phyloP scores from a whole-genome alignment of 1,284 basidiomycete species.

The Leccinum brunneo-olivaceum region DNA sequence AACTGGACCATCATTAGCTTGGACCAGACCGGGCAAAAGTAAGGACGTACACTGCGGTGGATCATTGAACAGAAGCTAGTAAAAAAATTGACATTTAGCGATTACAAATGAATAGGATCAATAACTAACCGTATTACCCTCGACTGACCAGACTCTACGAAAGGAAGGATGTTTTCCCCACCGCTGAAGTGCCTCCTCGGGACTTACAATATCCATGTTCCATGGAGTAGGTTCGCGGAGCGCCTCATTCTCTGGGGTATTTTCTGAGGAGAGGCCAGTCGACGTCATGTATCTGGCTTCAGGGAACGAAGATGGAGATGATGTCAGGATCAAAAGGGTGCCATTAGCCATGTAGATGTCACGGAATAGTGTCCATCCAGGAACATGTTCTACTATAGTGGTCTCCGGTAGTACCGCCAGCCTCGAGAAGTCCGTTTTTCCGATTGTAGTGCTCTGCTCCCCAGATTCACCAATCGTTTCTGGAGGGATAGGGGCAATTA shows the following conservation, averaged over 20 bases:
- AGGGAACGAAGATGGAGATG: constrained; percentile 45
- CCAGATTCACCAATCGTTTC: neutral
- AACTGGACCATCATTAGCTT: constrained; percentile 34
- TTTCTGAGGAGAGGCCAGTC: constrained; percentile 52
- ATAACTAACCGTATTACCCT: constrained; percentile 60
- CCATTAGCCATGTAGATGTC: constrained; percentile 77
- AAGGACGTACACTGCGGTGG: constrained; percentile 45
- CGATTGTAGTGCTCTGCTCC: neutral
- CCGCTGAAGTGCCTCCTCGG: constrained; percentile 49
- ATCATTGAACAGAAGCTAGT: constrained; percentile 57
- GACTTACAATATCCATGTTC: constrained; percentile 56
- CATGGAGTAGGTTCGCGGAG: constrained; percentile 57
- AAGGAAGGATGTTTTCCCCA: constrained; percentile 46
- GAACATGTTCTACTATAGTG: constrained; percentile 52
- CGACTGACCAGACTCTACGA: constrained; percentile 54
- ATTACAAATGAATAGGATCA: neutral
- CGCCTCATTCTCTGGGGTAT: constrained; percentile 57
- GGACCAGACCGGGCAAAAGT: neutral
- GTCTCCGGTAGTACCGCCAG: constrained; percentile 41
- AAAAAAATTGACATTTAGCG: constrained; percentile 4
- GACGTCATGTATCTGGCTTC: constrained; percentile 63
- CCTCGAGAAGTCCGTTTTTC: constrained; percentile 5
- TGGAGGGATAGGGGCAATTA: constrained; percentile 1
- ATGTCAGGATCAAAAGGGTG: constrained; percentile 59
- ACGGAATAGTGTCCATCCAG: constrained; percentile 77